Conservation (phyloP, 2,329 filamentous ascomycete species). For the Hyphodiscus sp. region DNA sequence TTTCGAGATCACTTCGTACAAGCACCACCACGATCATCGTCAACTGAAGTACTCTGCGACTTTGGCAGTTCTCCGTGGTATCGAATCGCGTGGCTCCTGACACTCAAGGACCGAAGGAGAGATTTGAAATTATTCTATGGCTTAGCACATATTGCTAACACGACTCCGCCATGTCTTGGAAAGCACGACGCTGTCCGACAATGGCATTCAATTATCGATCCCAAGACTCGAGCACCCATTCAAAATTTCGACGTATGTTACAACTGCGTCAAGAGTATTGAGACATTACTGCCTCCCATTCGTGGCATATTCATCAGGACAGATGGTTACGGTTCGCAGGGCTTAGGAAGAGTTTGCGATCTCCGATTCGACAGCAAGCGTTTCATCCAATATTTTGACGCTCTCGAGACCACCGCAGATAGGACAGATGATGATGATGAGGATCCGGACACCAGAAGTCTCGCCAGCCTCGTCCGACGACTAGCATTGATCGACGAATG, state of each 20-base stretch:
- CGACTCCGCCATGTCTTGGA: slow-evolving; percentile 52
- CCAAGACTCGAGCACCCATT: slow-evolving; percentile 55
- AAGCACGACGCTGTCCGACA: slow-evolving; percentile 47
- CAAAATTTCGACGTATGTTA: slow-evolving; percentile 70
- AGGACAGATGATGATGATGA: slow-evolving; percentile 33
- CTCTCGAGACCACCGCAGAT: slow-evolving; percentile 52
- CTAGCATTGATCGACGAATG: slow-evolving; percentile 23
- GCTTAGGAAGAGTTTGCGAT: slow-evolving; percentile 55
- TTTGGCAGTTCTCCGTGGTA: slow-evolving; percentile 76
- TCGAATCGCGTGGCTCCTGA: slow-evolving; percentile 77
- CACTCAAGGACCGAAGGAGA: slow-evolving; percentile 59
- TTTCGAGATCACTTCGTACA: slow-evolving; percentile 63
- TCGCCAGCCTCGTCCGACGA: slow-evolving; percentile 20
- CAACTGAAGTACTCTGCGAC: slow-evolving; percentile 62
- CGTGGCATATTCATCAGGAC: slow-evolving; percentile 53
- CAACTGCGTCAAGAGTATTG: slow-evolving; percentile 65
- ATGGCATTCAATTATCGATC: slow-evolving; percentile 74
- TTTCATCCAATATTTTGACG: slow-evolving; percentile 54
- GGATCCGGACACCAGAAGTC: slow-evolving; percentile 21
- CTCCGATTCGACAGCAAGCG: slow-evolving; percentile 55
- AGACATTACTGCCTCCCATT: slow-evolving; percentile 67
- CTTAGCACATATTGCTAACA: slow-evolving; percentile 57
- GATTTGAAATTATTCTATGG: slow-evolving; percentile 64
- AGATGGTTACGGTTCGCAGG: slow-evolving; percentile 31
- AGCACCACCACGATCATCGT: slow-evolving; percentile 49